Evolutionary conservation across 1,284 basidiomycete species (phyloP), one percentile per base, ranked within the genome.

Genomic region (Trichosporon asahii): DNA sequence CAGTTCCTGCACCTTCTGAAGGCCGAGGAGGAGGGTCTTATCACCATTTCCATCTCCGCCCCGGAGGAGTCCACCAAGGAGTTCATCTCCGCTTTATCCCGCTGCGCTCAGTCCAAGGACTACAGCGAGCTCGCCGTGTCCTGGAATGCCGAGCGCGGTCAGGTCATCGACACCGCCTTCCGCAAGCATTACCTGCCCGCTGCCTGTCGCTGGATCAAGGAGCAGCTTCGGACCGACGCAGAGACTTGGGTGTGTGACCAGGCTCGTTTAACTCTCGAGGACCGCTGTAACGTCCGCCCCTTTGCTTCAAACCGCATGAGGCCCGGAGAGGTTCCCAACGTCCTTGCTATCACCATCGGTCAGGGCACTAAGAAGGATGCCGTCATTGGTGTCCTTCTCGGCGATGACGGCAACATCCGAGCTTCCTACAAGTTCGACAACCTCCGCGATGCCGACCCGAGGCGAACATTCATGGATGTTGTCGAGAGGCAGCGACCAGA

Each of bases 331-430:
- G 88, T 88, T 0, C 90, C 94, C 0, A 90, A 91, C 7, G 94
- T 99, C 3, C 86, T 99, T 46, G 93, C 96, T 4, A 85, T 98
- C 70, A 98, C 96, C 3, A 94, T 95, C 88, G 97, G 97, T 61
- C 91, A 91, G 79, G 97, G 97, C 66, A 94, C 97, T 76, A 93
- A 93, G 49, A 91, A 91, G 77, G 96, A 99, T 82, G 90, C 91
- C 1, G 92, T 98, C 71, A 89, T 90, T 35, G 85, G 93, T 37
- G 91, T 97, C 67, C 92, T 91, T 83, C 82, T 98, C 66, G 95
- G 98, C 78, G 89, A 93, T 74, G 89, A 89, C 63, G 95, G 95
- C 15, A 91, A 93, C 67, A 86, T 97, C 77, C 91, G 94, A 23
- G 93, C 97, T 76, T 90, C 94, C 74, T 88, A 90, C 67, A 92